These are phyloP conservation scores for Tolypocladium tropicale DNA, from an alignment of 2,329 filamentous ascomycete genomes.

Conservation along the genomic window DNA sequence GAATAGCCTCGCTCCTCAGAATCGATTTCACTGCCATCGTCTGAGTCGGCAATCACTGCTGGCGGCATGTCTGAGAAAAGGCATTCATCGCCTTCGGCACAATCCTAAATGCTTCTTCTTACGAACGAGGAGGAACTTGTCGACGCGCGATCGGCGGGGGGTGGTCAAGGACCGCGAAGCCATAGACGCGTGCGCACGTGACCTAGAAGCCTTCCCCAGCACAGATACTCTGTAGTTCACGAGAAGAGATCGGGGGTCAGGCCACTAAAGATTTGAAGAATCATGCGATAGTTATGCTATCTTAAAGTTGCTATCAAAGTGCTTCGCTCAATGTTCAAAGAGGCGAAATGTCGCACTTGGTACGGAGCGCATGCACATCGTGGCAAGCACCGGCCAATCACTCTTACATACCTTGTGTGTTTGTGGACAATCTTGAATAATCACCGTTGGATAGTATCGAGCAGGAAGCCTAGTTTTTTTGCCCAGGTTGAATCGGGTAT, in stretches of 20 bases:
- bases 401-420: no score
- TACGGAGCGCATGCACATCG: no score
- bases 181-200: background rate
- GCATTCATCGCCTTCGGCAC: background rate
- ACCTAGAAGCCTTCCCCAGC: no score
- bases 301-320: background rate
- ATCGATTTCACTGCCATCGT: slow-evolving; percentile 20
- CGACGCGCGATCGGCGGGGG: background rate
- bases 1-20: slow-evolving; percentile 10
- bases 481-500: slow-evolving; percentile 12
- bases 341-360: no score
- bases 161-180: background rate
- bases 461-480: background rate
- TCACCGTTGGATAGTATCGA: background rate
- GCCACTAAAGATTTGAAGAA: no score
- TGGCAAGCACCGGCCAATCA: background rate
- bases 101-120: background rate
- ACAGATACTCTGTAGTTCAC: no score
- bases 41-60: slow-evolving; percentile 27
- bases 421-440: background rate
- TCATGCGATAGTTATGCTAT: no score
- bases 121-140: background rate
- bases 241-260: no score
- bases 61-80: slow-evolving; percentile 8
- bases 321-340: background rate